Percentiles rank a stretch among this genome's conserved stretches.
Evolutionary conservation across 352 stramenopile species (phyloP).

Genomic region (Phytopythium aichiense): DNA sequence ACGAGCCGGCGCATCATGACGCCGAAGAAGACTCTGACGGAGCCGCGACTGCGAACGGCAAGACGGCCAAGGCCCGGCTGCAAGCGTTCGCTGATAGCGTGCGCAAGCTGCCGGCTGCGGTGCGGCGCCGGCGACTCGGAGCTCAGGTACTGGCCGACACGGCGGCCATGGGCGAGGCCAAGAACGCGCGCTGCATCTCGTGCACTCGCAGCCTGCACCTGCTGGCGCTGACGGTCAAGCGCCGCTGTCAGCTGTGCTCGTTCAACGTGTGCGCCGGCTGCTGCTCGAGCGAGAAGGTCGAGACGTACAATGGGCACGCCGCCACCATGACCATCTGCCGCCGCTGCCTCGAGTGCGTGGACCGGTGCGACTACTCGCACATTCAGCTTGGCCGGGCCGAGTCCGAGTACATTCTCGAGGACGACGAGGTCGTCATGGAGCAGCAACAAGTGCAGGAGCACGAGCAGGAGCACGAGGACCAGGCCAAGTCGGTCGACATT

Average conservation of each 20-base stretch:
- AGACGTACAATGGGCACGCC: constrained; percentile 33
- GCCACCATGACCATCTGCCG: constrained; percentile 28
- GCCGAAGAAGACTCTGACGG: not conserved
- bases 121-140: constrained; percentile 32
- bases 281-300: constrained; percentile 32
- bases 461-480: not conserved
- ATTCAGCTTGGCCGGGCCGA: constrained; percentile 19
- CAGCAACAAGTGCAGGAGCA: not conserved
- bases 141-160: constrained; percentile 25
- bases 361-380: constrained; percentile 34
- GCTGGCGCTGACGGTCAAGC: constrained; percentile 17
- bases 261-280: constrained; percentile 46
- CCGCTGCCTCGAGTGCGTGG: constrained; percentile 40
- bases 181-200: constrained; percentile 36
- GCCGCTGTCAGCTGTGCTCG: constrained; percentile 37
- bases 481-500: constrained; percentile 2
- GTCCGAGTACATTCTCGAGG: constrained; percentile 20
- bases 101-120: constrained; percentile 20
- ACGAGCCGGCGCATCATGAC: not conserved
- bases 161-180: constrained; percentile 9
- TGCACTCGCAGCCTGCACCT: constrained; percentile 41
- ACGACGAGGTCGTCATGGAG: constrained; percentile 6
- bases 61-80: constrained; percentile 21
- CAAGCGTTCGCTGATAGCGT: constrained; percentile 22
- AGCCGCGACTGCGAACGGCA: constrained; percentile 18